Conservation (phyloP, 2,329 filamentous ascomycete genomes). For the Byssochlamys sp. region DNA sequence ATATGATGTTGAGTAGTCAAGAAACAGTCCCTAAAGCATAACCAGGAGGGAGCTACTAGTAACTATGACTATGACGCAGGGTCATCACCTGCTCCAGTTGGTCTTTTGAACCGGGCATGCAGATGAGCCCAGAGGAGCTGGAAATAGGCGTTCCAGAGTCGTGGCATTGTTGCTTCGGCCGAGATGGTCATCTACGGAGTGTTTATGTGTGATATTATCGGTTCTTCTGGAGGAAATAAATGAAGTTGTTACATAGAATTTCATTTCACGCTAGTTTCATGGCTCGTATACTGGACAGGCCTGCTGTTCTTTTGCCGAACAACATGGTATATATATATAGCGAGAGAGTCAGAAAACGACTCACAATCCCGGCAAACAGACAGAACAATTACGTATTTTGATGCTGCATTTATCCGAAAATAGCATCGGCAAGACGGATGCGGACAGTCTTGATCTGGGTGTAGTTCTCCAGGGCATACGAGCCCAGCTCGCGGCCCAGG, state of each 20-base stretch:
- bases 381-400: background rate
- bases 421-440: constrained; percentile 35
- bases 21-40: too few relatives aligned
- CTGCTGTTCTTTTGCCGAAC: background rate
- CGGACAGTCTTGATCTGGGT: constrained; percentile 42
- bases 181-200: background rate
- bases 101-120: too few relatives aligned
- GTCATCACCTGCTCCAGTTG: too few relatives aligned
- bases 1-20: too few relatives aligned
- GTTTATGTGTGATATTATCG: background rate
- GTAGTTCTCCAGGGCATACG: constrained; percentile 42
- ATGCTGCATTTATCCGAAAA: constrained; percentile 29
- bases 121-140: background rate
- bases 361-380: background rate
- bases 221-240: background rate
- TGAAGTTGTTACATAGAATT: background rate
- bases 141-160: background rate
- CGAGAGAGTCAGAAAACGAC: too few relatives aligned
- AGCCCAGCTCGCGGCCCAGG: constrained; percentile 38
- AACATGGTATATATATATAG: background rate
- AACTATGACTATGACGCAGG: too few relatives aligned
- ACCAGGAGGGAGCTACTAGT: too few relatives aligned
- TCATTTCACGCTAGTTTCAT: background rate
- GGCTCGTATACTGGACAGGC: background rate
- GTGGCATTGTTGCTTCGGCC: background rate